Percentiles rank a stretch among this genome's conserved stretches.
Conservation (phyloP, 306 rosid genomes). For the Vicia faba region DNA sequence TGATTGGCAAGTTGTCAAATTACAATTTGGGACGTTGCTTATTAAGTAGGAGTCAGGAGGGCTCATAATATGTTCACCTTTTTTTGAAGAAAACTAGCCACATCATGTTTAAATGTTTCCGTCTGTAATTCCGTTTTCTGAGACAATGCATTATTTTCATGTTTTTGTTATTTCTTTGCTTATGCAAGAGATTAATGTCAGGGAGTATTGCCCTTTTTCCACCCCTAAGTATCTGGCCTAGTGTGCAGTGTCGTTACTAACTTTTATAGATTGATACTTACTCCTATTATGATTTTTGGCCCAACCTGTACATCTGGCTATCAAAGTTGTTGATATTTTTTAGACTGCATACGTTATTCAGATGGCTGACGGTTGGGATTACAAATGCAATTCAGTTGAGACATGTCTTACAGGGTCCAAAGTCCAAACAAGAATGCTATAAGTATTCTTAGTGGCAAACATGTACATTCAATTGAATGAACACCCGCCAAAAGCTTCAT, state of each 20-base stretch:
- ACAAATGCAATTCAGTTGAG: background rate
- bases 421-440: slow-evolving; percentile 1
- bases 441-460: background rate
- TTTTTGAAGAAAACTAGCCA: slow-evolving; percentile 22
- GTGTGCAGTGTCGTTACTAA: background rate
- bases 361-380: slow-evolving; percentile 6
- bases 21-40: slow-evolving; percentile 5
- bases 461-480: background rate
- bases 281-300: background rate
- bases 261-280: background rate
- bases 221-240: background rate
- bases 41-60: background rate
- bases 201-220: background rate
- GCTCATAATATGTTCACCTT: background rate
- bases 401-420: background rate
- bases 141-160: background rate
- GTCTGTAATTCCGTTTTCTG: slow-evolving; percentile 22
- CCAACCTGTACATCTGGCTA: background rate
- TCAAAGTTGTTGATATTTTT: background rate
- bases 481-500: background rate
- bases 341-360: slow-evolving; percentile 3
- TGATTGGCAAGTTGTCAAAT: background rate
- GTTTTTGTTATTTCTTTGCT: background rate
- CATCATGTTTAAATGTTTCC: slow-evolving; percentile 3
- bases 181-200: background rate